These are phyloP conservation scores for Parasitella parasitica DNA, from an alignment of 371 early-diverging fungal genomes.

Conservation along the genomic window DNA sequence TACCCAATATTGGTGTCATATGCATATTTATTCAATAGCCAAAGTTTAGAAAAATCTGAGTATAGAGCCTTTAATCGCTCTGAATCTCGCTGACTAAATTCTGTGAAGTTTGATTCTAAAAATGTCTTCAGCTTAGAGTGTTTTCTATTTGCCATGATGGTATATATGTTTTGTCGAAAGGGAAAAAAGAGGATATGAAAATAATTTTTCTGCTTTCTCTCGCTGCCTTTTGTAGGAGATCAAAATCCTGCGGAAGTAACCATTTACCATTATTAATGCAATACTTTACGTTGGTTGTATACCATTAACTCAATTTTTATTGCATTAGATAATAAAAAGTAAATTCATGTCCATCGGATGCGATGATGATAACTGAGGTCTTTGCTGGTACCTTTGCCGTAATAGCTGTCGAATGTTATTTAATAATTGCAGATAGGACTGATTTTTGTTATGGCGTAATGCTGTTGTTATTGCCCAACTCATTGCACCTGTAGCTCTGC, in stretches of 20 bases:
- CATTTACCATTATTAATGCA: no score
- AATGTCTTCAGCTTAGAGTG: slow-evolving; percentile 19
- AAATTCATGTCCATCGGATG: slow-evolving; percentile 76
- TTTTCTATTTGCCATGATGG: slow-evolving; percentile 19
- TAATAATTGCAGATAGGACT: slow-evolving; percentile 75
- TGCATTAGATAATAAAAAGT: slow-evolving; percentile 61
- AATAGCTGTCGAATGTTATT: slow-evolving; percentile 68
- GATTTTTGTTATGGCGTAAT: slow-evolving; percentile 59
- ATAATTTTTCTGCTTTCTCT: neutral
- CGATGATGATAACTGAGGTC: slow-evolving; percentile 79
- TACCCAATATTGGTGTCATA: slow-evolving; percentile 28
- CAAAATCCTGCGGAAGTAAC: no score
- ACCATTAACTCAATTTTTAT: no score
- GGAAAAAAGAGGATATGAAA: slow-evolving; percentile 2
- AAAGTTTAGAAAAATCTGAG: slow-evolving; percentile 30
- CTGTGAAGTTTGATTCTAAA: slow-evolving; percentile 16
- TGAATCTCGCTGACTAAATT: slow-evolving; percentile 19
- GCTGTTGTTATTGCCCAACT: slow-evolving; percentile 68
- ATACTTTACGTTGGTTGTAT: no score
- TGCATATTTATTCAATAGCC: slow-evolving; percentile 26
- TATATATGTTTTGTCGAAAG: no score
- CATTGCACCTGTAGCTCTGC: slow-evolving; percentile 82
- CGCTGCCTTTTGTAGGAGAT: neutral
- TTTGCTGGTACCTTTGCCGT: slow-evolving; percentile 69
- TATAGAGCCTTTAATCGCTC: slow-evolving; percentile 27